Base-by-base conservation (phyloP, 2,329 filamentous ascomycete genomes). In the Leptographium wingfieldii region DNA sequence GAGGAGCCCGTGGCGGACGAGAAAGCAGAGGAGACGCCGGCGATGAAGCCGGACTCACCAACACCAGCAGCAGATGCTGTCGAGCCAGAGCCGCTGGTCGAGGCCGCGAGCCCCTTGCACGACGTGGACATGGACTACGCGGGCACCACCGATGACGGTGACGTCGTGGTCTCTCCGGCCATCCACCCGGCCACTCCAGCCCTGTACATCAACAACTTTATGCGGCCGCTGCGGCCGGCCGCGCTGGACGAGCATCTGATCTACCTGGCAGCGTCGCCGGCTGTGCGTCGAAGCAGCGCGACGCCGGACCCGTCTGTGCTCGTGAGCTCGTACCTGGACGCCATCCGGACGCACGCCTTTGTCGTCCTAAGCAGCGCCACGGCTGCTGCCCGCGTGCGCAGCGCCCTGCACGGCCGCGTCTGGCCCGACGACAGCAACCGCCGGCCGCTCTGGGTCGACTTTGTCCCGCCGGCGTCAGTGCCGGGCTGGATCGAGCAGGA, bases 391-490 rank as follows among this genome's bases (percentile, higher is more conserved):
- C 82, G 90, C 27, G 91, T 89, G 10, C 87, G 92, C 56, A 80
- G 83, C 11, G 80, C 81, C 2, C 76, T 97, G 2, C 92, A 99
- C 72, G 82, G 84, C 61, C 81, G 80, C 27, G 81, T 91, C 43
- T 97, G 92, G 90, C 92, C 92, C 0, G 83, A 91, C 61, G 92
- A 97, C 73, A 84, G 86, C 61, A 88, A 86, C 65, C 82, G 94
- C 38, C 95, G 94, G 70, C 80, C 85, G 0, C 78, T 97, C 1
- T 95, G 87, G 82, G 89, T 90, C 3, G 94, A 99, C 70, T 97
- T 94, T 70, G 80, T 97, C 25, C 92, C 92, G 0, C 81, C 87
- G 22, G 84, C 90, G 31, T 82, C 84, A 64, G 79, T 95, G 4
- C 71, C 75, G 16, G 80, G 80, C 29, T 97, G 91, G 90, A 86